Conservation (phyloP, 2,329 filamentous ascomycete species). For the Coniochaeta ligniaria region DNA sequence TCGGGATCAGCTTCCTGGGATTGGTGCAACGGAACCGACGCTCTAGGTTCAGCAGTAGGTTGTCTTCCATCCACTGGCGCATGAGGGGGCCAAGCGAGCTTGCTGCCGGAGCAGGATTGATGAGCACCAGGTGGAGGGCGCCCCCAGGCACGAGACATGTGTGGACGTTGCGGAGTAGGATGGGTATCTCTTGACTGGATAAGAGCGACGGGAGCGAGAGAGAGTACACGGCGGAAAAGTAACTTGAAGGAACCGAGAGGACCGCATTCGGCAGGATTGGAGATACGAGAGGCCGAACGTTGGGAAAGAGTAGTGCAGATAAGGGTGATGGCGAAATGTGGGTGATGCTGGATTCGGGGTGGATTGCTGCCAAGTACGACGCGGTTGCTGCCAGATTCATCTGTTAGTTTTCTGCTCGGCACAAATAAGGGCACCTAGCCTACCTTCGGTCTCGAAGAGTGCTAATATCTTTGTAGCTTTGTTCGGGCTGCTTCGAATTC, state of each 20-base stretch:
- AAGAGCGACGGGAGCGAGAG: conserved; percentile 50
- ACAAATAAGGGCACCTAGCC: conserved; percentile 3
- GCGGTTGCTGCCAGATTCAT: conserved; percentile 32
- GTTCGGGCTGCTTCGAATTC: neutral
- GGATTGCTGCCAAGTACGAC: conserved; percentile 39
- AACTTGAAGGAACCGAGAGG: conserved; percentile 29
- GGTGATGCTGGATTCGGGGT: conserved; percentile 32
- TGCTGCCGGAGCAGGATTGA: conserved; percentile 54
- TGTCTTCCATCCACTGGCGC: conserved; percentile 53
- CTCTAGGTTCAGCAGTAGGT: conserved; percentile 53
- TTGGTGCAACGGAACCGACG: conserved; percentile 50
- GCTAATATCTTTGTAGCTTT: conserved; percentile 30
- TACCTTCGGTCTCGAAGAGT: conserved; percentile 45
- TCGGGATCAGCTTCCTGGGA: conserved; percentile 50
- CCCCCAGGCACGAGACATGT: conserved; percentile 48
- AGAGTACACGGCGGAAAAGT: conserved; percentile 43
- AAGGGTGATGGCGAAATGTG: conserved; percentile 38
- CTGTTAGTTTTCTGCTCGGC: neutral
- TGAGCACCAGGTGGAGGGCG: conserved; percentile 49
- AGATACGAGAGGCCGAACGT: conserved; percentile 30
- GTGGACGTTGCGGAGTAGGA: conserved; percentile 48
- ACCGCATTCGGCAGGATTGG: conserved; percentile 26
- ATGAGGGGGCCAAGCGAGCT: conserved; percentile 50
- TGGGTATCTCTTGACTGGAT: conserved; percentile 47
- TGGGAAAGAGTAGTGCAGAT: conserved; percentile 27